Conservation (phyloP, 2,329 filamentous ascomycete species). For the Ophiocordyceps sinensis region DNA sequence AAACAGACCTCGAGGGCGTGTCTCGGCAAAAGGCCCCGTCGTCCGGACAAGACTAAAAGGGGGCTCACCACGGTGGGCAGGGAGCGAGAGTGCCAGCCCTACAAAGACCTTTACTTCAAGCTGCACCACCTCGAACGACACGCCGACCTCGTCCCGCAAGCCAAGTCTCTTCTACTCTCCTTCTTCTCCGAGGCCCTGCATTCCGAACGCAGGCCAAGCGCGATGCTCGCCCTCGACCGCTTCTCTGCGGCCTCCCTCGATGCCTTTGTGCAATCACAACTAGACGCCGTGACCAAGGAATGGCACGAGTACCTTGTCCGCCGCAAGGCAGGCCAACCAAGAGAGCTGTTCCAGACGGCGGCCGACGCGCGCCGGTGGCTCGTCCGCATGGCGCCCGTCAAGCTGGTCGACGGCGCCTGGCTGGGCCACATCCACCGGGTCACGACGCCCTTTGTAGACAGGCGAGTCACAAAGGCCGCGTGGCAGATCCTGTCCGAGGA, state of each 20-base stretch:
- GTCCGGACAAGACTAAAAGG: not conserved
- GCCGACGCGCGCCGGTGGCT: constrained; percentile 3
- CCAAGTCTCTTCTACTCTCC: constrained; percentile 4
- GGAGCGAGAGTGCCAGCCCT: constrained; percentile 1
- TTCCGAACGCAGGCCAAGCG: not conserved
- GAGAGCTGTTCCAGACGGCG: constrained; percentile 3
- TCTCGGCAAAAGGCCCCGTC: not conserved
- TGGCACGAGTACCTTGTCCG: constrained; percentile 3
- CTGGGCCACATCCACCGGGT: constrained; percentile 26
- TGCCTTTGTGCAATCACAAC: constrained; percentile 2
- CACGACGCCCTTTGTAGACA: constrained; percentile 25
- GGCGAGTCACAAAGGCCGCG: constrained; percentile 14
- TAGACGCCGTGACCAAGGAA: constrained; percentile 1
- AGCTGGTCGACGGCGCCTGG: constrained; percentile 32
- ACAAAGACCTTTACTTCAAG: constrained; percentile 6
- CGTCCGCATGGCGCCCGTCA: constrained; percentile 3
- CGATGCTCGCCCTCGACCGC: constrained; percentile 2
- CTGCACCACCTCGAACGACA: constrained; percentile 7
- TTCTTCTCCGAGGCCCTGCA: constrained; percentile 3
- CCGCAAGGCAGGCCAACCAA: constrained; percentile 1
- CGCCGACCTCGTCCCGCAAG: constrained; percentile 3
- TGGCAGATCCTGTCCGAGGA: constrained; percentile 37
- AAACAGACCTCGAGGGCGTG: too few species aligned
- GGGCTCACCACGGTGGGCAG: too few species aligned
- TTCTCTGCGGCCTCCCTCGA: constrained; percentile 1